Conservation (phyloP, 257 asterid genomes). For the Scutellaria baicalensis region DNA sequence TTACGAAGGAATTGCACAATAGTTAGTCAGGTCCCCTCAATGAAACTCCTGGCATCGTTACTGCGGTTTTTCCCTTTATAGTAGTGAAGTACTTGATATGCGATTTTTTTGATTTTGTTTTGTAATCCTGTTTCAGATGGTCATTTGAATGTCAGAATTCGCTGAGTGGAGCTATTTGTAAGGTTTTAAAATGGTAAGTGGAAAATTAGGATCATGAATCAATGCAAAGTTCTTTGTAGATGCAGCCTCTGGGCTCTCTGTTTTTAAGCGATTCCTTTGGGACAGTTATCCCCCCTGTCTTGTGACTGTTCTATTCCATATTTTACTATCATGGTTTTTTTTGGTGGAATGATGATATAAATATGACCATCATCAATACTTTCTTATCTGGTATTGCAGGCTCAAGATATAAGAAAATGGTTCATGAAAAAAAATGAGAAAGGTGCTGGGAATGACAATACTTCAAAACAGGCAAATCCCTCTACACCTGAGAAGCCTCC, state of each 20-base stretch:
- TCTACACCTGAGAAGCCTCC: slow-evolving; percentile 49
- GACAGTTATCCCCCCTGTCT: background rate
- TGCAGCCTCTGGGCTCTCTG: background rate
- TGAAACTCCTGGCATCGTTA: too few relatives aligned
- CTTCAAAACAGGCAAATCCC: slow-evolving; percentile 35
- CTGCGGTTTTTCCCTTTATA: too few relatives aligned
- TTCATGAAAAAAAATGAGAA: slow-evolving; percentile 68
- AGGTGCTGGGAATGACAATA: slow-evolving; percentile 45
- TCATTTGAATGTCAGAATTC: slow-evolving; percentile 1
- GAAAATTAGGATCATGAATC: background rate
- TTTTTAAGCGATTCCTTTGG: background rate
- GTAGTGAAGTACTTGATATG: background rate
- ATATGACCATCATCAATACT: background rate
- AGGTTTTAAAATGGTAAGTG: slow-evolving; percentile 28
- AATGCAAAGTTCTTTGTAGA: background rate
- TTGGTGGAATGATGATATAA: background rate
- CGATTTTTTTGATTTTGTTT: background rate
- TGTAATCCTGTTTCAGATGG: slow-evolving; percentile 21
- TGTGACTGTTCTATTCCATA: background rate
- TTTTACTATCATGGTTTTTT: background rate
- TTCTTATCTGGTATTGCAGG: slow-evolving; percentile 27
- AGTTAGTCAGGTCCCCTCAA: too few relatives aligned
- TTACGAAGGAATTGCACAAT: too few relatives aligned
- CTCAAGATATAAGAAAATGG: slow-evolving; percentile 93
- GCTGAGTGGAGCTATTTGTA: slow-evolving; percentile 9